phyloP scores from a whole-genome alignment of 2,329 filamentous ascomycete genomes.

The Xylaria sp. region DNA sequence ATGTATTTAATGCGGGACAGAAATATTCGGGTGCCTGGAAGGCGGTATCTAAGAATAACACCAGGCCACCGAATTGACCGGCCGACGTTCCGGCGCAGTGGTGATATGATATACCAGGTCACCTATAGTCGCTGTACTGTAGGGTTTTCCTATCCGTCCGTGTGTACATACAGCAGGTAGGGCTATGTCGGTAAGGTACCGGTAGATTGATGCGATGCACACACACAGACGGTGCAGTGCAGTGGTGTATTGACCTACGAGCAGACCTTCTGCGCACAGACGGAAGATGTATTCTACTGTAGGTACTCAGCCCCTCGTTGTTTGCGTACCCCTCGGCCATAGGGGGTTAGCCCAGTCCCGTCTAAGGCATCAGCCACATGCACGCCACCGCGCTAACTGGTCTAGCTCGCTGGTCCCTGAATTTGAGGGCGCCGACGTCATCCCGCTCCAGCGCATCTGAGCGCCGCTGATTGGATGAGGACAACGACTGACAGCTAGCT shows the following conservation, averaged over 20 bases:
- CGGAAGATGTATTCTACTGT: background rate
- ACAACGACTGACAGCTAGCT: too few species aligned
- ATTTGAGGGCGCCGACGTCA: constrained; percentile 37
- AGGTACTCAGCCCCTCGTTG: constrained; percentile 28
- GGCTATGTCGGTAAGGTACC: background rate
- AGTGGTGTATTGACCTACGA: background rate
- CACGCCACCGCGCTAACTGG: constrained; percentile 29
- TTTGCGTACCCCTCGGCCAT: constrained; percentile 13
- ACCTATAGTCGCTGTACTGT: background rate
- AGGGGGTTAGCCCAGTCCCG: background rate
- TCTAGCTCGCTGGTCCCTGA: constrained; percentile 16
- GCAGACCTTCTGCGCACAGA: constrained; percentile 3
- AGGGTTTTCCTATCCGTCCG: background rate
- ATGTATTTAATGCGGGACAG: background rate
- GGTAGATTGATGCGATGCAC: constrained; percentile 4
- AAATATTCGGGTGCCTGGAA: background rate
- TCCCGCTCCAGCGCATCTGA: constrained; percentile 18
- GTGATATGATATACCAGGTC: background rate
- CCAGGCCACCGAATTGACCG: constrained; percentile 13
- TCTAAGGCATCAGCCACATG: constrained; percentile 25
- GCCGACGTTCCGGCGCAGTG: constrained; percentile 4
- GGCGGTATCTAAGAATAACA: constrained; percentile 8
- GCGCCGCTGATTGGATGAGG: constrained; percentile 20
- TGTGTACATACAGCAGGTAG: background rate
- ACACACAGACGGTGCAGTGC: constrained; percentile 12